Conservation (phyloP, 2,329 filamentous ascomycete species). For the Atkinsonella hypoxylon region DNA sequence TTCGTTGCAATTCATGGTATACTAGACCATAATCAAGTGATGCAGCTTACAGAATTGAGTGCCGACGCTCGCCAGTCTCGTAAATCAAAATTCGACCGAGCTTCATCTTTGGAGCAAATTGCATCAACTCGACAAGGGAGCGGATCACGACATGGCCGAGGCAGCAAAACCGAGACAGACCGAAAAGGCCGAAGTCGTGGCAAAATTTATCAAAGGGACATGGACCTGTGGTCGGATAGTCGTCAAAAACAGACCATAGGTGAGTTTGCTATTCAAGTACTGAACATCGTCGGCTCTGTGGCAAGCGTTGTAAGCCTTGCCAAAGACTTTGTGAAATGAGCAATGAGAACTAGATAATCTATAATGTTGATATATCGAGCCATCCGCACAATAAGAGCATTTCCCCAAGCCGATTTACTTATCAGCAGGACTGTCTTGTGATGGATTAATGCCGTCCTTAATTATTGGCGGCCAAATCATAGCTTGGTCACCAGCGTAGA, state of each 20-base stretch:
- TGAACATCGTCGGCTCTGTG: neutral
- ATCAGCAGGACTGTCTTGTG: too few species aligned
- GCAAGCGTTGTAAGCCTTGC: slow-evolving; percentile 1
- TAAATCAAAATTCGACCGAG: neutral
- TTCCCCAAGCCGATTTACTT: too few species aligned
- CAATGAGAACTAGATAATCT: too few species aligned
- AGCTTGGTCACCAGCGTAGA: too few species aligned
- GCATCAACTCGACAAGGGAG: neutral
- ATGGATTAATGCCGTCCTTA: too few species aligned
- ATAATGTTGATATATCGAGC: too few species aligned
- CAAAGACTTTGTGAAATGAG: neutral
- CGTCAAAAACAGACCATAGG: neutral
- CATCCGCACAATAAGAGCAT: too few species aligned
- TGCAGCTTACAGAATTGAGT: neutral
- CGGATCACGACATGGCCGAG: neutral
- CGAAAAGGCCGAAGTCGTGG: neutral
- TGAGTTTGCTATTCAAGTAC: neutral
- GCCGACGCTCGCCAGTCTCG: neutral
- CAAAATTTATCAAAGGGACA: neutral
- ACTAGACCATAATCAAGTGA: neutral
- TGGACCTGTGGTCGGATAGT: neutral
- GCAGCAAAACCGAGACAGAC: neutral
- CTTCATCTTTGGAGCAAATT: neutral
- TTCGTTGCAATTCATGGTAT: slow-evolving; percentile 28
- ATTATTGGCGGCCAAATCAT: too few species aligned